Evolutionary conservation across 2,329 filamentous ascomycete genomes (phyloP).

Genomic region (Myotisia sp.): DNA sequence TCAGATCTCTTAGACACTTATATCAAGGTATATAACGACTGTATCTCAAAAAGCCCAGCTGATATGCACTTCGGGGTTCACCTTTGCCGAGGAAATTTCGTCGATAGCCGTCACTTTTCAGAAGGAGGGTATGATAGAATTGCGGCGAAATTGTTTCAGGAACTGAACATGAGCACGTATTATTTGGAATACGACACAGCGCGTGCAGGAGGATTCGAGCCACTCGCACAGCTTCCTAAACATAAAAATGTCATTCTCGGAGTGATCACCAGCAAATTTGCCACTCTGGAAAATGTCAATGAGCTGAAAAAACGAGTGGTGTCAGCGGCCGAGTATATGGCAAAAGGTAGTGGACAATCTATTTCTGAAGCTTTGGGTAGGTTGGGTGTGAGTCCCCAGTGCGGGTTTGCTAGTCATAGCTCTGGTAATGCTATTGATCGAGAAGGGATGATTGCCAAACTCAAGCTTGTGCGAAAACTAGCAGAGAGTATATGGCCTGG

Average conservation of each 20-base stretch:
- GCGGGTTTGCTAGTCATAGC: conserved; percentile 60
- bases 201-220: conserved; percentile 52
- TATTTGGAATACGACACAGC: conserved; percentile 57
- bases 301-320: conserved; percentile 47
- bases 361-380: conserved; percentile 54
- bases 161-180: conserved; percentile 51
- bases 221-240: conserved; percentile 45
- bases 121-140: conserved; percentile 55
- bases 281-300: conserved; percentile 48
- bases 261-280: conserved; percentile 49
- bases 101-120: conserved; percentile 50
- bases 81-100: conserved; percentile 54
- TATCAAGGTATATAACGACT: conserved; percentile 67
- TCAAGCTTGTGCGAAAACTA: conserved; percentile 55
- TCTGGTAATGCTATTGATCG: conserved; percentile 55
- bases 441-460: conserved; percentile 60
- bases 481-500: conserved; percentile 59
- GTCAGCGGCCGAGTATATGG: conserved; percentile 52
- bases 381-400: conserved; percentile 56
- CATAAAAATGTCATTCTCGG: conserved; percentile 51
- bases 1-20: conserved; percentile 62
- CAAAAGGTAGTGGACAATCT: conserved; percentile 50
- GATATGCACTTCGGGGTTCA: conserved; percentile 69
- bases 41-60: conserved; percentile 45
- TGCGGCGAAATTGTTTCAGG: conserved; percentile 50